Evolutionary conservation across 495 filamentous ascomycete species (phyloP).

Genomic region (Hyphodiscus hymeniophilus): DNA sequence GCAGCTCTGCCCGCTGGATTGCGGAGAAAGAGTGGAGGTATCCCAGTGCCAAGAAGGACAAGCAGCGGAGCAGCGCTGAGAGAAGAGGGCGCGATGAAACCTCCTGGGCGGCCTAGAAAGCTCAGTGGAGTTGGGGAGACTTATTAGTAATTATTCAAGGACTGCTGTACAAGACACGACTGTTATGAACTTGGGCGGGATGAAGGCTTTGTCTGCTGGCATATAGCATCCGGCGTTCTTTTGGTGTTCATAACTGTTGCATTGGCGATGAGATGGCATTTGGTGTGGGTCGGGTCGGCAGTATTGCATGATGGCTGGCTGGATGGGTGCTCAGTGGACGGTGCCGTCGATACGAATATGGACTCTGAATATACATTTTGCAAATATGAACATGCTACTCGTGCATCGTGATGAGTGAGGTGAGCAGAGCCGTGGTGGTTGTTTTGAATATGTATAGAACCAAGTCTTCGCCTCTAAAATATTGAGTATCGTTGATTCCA

Average conservation of each 20-base stretch:
- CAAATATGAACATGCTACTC: too few species aligned
- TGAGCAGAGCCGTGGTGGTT: too few species aligned
- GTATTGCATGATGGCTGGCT: too few species aligned
- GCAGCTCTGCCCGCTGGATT: slow-evolving; percentile 30
- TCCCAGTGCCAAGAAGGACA: slow-evolving; percentile 33
- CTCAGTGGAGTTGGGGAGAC: slow-evolving; percentile 60
- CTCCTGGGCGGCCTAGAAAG: slow-evolving; percentile 40
- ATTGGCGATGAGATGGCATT: not conserved
- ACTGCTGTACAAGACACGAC: slow-evolving; percentile 3
- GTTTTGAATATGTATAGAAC: too few species aligned
- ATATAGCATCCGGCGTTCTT: not conserved
- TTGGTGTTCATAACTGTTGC: not conserved
- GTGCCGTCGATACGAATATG: too few species aligned
- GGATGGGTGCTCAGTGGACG: too few species aligned
- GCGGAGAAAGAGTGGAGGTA: slow-evolving; percentile 38
- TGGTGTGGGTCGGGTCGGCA: too few species aligned
- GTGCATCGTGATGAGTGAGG: too few species aligned
- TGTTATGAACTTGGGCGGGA: slow-evolving; percentile 6
- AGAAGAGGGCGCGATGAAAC: slow-evolving; percentile 32
- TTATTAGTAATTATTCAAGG: slow-evolving; percentile 33
- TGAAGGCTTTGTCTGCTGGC: not conserved
- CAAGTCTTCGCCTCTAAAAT: too few species aligned
- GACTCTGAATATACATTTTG: too few species aligned
- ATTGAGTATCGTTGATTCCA: too few species aligned
- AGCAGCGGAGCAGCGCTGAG: slow-evolving; percentile 12